Evolutionary conservation across 495 filamentous ascomycete genomes (phyloP).

Genomic region (Trichodelitschia bisporula): DNA sequence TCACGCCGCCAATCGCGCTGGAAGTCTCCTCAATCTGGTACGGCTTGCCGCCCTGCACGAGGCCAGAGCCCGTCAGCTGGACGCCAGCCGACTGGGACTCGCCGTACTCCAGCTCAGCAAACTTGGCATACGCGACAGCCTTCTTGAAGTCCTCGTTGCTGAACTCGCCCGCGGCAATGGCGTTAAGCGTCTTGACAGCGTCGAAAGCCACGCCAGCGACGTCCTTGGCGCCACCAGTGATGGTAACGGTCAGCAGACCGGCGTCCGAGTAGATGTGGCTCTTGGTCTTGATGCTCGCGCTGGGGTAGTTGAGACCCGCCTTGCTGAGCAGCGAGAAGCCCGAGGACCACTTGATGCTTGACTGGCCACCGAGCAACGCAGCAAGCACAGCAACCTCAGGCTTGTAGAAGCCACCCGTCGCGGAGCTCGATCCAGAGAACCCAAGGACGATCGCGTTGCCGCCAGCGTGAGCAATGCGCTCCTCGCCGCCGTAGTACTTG

Average conservation of each 20-base stretch:
- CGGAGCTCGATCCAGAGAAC: constrained; percentile 71
- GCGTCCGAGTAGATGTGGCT: constrained; percentile 83
- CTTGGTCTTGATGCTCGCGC: constrained; percentile 39
- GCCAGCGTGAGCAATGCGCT: constrained; percentile 51
- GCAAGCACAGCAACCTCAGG: constrained; percentile 75
- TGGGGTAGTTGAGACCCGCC: constrained; percentile 37
- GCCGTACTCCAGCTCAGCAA: constrained; percentile 64
- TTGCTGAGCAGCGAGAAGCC: constrained; percentile 79
- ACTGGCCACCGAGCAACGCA: constrained; percentile 71
- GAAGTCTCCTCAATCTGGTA: constrained; percentile 68
- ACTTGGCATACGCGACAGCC: constrained; percentile 81
- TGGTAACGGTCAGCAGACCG: constrained; percentile 60
- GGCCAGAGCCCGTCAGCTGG: constrained; percentile 47
- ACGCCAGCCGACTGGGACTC: constrained; percentile 44
- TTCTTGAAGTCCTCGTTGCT: constrained; percentile 71
- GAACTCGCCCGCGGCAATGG: constrained; percentile 45
- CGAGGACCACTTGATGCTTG: constrained; percentile 82
- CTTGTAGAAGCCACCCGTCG: constrained; percentile 49
- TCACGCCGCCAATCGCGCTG: constrained; percentile 56
- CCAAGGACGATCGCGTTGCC: constrained; percentile 65
- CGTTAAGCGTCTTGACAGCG: constrained; percentile 57
- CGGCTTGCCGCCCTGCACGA: constrained; percentile 57
- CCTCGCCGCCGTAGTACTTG: constrained; percentile 87
- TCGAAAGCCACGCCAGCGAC: constrained; percentile 36
- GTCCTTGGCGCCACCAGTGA: constrained; percentile 44